Conservation (phyloP, 2,329 filamentous ascomycete species). For the Clarireedia monteithiana region DNA sequence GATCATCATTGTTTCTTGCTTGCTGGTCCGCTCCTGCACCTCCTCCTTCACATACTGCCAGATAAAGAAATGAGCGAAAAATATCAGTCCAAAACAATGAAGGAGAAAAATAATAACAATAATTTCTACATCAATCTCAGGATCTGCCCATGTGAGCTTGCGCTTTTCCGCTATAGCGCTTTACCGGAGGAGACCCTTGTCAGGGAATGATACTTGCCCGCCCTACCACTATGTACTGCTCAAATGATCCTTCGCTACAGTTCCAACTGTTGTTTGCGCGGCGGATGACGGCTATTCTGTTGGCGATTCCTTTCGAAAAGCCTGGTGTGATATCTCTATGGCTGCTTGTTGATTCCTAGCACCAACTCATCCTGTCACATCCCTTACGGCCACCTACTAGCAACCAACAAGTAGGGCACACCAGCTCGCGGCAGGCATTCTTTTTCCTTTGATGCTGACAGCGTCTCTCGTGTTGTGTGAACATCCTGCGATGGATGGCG, state of each 20-base stretch:
- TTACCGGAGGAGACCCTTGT: conserved; percentile 17
- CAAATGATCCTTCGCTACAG: conserved; percentile 10
- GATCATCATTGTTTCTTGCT: not conserved
- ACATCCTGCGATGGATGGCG: conserved; percentile 19
- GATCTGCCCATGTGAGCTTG: conserved; percentile 23
- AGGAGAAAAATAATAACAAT: not conserved
- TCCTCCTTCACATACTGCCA: not conserved
- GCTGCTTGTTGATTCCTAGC: conserved; percentile 18
- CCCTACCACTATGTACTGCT: conserved; percentile 20
- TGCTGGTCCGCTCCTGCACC: not conserved
- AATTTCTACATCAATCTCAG: conserved; percentile 11
- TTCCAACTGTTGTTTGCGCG: conserved; percentile 11
- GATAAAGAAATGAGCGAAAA: not conserved
- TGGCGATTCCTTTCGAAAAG: conserved; percentile 14
- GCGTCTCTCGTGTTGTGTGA: conserved; percentile 4
- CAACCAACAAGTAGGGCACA: conserved; percentile 23
- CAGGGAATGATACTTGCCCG: conserved; percentile 18
- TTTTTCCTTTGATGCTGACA: conserved; percentile 10
- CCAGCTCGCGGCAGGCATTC: conserved; percentile 18
- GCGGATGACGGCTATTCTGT: conserved; percentile 17
- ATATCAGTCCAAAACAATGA: not conserved
- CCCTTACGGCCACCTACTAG: conserved; percentile 9
- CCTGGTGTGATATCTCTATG: conserved; percentile 18
- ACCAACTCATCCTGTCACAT: conserved; percentile 18
- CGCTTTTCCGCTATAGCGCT: conserved; percentile 12